Evolutionary conservation across 768 basidiomycete genomes (phyloP), one percentile per base, ranked within the genome.

Genomic region (Hypholoma fasciculare): DNA sequence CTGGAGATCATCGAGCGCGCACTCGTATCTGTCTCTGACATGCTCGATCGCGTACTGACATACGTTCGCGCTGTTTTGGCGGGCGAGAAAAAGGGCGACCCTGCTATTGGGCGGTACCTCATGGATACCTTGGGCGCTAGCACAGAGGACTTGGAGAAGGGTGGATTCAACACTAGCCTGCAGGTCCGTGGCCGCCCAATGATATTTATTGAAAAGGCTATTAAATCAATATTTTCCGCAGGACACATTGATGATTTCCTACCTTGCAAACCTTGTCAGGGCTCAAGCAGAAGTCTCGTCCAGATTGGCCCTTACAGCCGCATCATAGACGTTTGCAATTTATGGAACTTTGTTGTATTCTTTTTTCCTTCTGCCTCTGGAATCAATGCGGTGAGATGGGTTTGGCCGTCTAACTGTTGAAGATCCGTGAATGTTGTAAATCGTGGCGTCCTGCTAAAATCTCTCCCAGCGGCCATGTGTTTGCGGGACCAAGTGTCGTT

Each of bases 401-500:
- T 57, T 58, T 58, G 42, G 43, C 54, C 37, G 49, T 64, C 63
- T 71, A 90, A 74, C 89, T 91, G 74, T 99, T 99, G 80, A 99
- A 99, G 62, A 98, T 94, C 59, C 96, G 82, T 44, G 94, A 96
- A 74, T 98, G 96, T 72, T 95, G 92, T 66, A 94, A 74, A 74
- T 98, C 96, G 72, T 99, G 97, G 58, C 97, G 80, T 40, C 86
- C 83, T 37, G 90, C 87, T 27, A 98, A 79, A 40, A 98, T 89
- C 74, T 99, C 97, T 16, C 95, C 96, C 17, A 99, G 72, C 0
- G 96, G 97, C 96, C 96, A 98, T 14, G 93, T 98, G 65, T 87
- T 94, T 38, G 89, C 88, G 4, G 96, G 94, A 0, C 86, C 89
- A 36, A 76, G 64, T 11, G 76, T 66, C 12, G 65, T 67, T 34